Evolutionary conservation across 192 early-diverging fungal species (phyloP).

Genomic region (Rhizophagus prolifer): DNA sequence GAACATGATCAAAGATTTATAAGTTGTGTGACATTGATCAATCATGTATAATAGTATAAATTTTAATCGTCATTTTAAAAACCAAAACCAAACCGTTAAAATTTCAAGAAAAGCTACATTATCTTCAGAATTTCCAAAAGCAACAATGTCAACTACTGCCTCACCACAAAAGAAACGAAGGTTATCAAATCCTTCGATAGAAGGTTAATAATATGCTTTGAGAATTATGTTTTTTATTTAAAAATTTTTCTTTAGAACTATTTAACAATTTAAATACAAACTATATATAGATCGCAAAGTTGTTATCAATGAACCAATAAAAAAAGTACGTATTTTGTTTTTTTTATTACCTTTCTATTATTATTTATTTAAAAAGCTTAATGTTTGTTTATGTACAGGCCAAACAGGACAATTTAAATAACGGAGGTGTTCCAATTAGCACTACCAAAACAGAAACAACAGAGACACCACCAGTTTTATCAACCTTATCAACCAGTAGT

Average conservation of each 20-base stretch:
- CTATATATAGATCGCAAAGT: neutral
- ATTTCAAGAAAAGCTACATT: no score
- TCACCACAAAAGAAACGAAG: conserved; percentile 7
- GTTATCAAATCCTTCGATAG: neutral
- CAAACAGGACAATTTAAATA: neutral
- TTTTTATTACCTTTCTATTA: neutral
- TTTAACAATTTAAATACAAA: neutral
- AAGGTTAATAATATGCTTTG: neutral
- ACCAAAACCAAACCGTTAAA: no score
- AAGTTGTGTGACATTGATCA: no score
- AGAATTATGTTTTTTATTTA: neutral
- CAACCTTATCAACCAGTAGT: neutral
- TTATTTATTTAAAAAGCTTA: neutral
- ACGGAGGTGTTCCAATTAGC: neutral
- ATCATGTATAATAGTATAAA: no score
- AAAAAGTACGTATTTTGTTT: neutral
- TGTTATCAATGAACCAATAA: neutral
- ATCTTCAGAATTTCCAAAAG: neutral
- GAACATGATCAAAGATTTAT: no score
- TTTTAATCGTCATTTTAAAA: no score
- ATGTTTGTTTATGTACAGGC: neutral
- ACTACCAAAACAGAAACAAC: neutral
- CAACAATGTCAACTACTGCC: neutral
- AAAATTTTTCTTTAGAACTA: neutral
- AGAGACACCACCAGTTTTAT: neutral